These are phyloP conservation scores for Fusarium aywerte DNA, from an alignment of 2,329 filamentous ascomycete genomes.

Conservation along the genomic window DNA sequence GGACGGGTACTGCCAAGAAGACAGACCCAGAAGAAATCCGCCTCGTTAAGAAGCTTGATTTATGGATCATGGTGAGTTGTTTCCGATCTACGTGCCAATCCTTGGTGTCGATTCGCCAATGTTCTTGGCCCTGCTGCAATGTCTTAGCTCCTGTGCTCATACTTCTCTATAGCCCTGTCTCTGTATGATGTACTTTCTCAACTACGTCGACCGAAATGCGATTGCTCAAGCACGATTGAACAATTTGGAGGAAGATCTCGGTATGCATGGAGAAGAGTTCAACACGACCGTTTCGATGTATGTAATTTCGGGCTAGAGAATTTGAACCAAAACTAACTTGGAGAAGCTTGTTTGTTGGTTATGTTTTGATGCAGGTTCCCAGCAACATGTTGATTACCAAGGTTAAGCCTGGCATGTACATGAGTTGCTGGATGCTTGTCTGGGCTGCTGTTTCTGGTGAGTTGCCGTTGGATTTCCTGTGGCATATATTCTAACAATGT, in stretches of 20 bases:
- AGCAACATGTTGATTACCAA: conserved; percentile 58
- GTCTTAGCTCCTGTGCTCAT: background rate
- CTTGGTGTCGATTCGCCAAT: background rate
- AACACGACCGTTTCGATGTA: conserved; percentile 58
- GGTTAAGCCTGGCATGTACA: conserved; percentile 55
- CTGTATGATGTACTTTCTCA: conserved; percentile 56
- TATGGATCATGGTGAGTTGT: conserved; percentile 53
- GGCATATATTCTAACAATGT: background rate
- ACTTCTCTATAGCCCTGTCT: conserved; percentile 38
- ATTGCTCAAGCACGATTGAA: conserved; percentile 60
- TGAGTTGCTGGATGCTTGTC: conserved; percentile 55
- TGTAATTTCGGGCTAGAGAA: rapidly evolving
- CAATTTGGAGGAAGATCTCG: conserved; percentile 60
- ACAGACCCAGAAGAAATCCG: conserved; percentile 55
- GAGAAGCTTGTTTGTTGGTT: conserved; percentile 54
- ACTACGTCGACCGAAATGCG: conserved; percentile 54
- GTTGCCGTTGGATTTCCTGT: background rate
- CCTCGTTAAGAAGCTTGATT: conserved; percentile 56
- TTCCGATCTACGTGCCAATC: background rate
- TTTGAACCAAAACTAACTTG: background rate
- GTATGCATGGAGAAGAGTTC: conserved; percentile 66
- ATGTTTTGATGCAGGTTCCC: conserved; percentile 56
- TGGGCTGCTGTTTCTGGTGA: conserved; percentile 54
- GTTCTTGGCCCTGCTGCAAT: background rate
- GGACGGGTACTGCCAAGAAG: conserved; percentile 53